Evolutionary conservation across 441 rosid species (phyloP).

Genomic region (Lepidium campestre): DNA sequence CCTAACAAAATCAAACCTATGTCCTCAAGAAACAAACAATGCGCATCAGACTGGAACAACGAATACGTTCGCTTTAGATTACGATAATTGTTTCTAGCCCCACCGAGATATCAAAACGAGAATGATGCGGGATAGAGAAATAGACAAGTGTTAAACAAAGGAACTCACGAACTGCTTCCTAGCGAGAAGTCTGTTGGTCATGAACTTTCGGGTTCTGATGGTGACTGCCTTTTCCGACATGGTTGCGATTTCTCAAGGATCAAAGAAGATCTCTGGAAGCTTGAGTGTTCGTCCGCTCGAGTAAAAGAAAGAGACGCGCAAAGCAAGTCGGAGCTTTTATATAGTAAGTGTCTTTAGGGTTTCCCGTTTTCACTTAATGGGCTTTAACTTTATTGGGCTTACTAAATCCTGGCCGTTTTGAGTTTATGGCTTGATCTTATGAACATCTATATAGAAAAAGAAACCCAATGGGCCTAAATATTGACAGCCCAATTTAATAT

Average conservation of each 20-base stretch:
- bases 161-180: slow-evolving; percentile 85
- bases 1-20: background rate
- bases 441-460: background rate
- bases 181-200: slow-evolving; percentile 86
- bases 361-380: slow-evolving; percentile 3
- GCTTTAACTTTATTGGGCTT: background rate
- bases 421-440: background rate
- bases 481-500: background rate
- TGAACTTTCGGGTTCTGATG: slow-evolving; percentile 75
- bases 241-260: slow-evolving; percentile 6
- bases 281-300: slow-evolving; percentile 20
- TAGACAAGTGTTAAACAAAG: background rate
- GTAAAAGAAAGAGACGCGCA: slow-evolving; percentile 8
- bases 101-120: background rate
- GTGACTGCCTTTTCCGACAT: slow-evolving; percentile 94
- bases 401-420: background rate
- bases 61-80: background rate
- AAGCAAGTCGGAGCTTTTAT: background rate
- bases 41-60: background rate
- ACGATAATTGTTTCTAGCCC: background rate
- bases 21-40: background rate
- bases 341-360: slow-evolving; percentile 11
- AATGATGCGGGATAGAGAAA: background rate
- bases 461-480: background rate
- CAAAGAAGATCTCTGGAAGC: slow-evolving; percentile 17